These are phyloP conservation scores for Wickerhamiella cacticola DNA, from an alignment of 805 yeast genomes.

Conservation along the genomic window DNA sequence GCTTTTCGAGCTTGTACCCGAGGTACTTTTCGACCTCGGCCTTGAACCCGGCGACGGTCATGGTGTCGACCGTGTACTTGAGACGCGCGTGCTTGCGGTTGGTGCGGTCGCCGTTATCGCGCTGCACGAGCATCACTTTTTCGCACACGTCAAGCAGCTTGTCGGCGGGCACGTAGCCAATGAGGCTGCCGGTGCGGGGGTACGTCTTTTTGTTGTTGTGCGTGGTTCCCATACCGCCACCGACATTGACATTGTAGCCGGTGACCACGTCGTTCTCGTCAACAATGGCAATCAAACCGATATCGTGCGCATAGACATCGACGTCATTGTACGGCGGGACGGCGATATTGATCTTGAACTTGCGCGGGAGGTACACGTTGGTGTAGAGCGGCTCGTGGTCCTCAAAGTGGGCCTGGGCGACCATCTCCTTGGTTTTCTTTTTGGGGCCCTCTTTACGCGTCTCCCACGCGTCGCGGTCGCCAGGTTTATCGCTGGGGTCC, in stretches of 20 bases:
- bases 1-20: slow-evolving; percentile 62
- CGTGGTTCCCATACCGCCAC: slow-evolving; percentile 99
- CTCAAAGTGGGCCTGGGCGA: slow-evolving; percentile 74
- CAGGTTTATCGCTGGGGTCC: slow-evolving; percentile 56
- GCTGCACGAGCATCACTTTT: slow-evolving; percentile 83
- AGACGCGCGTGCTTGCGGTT: slow-evolving; percentile 96
- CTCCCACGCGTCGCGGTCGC: slow-evolving; percentile 54
- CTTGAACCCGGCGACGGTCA: slow-evolving; percentile 80
- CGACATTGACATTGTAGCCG: slow-evolving; percentile 83
- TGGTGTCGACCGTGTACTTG: slow-evolving; percentile 89
- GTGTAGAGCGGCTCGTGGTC: slow-evolving; percentile 81
- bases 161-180: slow-evolving; percentile 63
- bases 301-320: slow-evolving; percentile 91
- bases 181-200: slow-evolving; percentile 82
- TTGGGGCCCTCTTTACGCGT: slow-evolving; percentile 62
- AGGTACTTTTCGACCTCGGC: slow-evolving; percentile 68
- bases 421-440: slow-evolving; percentile 60
- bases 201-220: slow-evolving; percentile 94
- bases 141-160: slow-evolving; percentile 72
- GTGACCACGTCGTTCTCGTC: slow-evolving; percentile 37
- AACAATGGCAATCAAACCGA: slow-evolving; percentile 82
- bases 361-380: slow-evolving; percentile 80
- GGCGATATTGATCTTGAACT: slow-evolving; percentile 86
- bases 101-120: slow-evolving; percentile 88
- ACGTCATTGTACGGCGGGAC: slow-evolving; percentile 96